Evolutionary conservation across 805 yeast genomes (phyloP), one percentile per base, ranked within the genome.

Genomic region (Pichia gijzeniarum): DNA sequence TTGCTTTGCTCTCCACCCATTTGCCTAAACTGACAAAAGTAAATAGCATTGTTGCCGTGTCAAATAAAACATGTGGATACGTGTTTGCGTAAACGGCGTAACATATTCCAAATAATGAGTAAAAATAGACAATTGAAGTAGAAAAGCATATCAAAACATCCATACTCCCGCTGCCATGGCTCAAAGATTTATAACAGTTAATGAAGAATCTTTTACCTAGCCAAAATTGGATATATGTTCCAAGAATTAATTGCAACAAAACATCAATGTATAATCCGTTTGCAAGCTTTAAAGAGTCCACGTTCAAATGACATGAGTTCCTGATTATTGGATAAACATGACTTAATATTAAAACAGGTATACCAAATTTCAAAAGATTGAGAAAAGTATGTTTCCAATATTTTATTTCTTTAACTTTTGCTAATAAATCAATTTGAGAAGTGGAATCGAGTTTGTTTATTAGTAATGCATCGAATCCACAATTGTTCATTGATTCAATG

Each of bases 21-120:
- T 93, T 91, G 2, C 99, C 99, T 38, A 89, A 67, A 8, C 93
- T 76, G 22, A 93, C 89, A 62, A 89, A 93, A 5, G 81, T 67
- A 41, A 91, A 73, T 35, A 93, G 71, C 95, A 95, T 87, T 14
- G 82, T 79, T 1, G 88, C 74, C 0, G 98, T 89, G 48, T 88
- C 97, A 69, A 93, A 90, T 31, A 89, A 69, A 1, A 83, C 77
- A 43, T 74, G 78, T 5, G 96, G 95, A 5, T 81, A 73, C 43
- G 60, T 59, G 0, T 61, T 58, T 9, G 63, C 63, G 17, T 79
- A 67, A 8, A 53, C 38, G 35, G 78, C 70, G 31, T 71, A 62
- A 1, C 74, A 27, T 50, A 88, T 77, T 0, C 93, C 75, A 21
- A 78, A 61, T 1, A 84, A 60, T 1, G 97, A 89, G 56, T 86